Percentiles rank a stretch among this genome's conserved stretches.
phyloP scores from a whole-genome alignment of 305 asterid species.

The Solanum hybrid region DNA sequence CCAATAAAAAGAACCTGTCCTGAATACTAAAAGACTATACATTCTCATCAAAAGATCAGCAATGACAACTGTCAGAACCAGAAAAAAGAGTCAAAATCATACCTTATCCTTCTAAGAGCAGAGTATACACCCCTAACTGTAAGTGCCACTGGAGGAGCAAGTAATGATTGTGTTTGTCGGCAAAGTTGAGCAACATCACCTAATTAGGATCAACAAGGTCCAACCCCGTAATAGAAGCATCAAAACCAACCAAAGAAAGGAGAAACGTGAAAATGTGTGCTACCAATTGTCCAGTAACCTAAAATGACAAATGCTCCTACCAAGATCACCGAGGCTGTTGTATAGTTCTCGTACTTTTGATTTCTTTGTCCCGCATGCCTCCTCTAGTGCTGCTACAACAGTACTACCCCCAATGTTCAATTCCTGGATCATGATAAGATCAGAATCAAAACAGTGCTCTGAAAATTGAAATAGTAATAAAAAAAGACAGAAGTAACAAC shows the following conservation, averaged over 20 bases:
- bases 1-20: neutral
- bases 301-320: slow-evolving; percentile 24
- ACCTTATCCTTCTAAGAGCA: slow-evolving; percentile 71
- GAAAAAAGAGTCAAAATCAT: slow-evolving; percentile 2
- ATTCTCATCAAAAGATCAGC: neutral
- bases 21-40: neutral
- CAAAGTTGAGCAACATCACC: slow-evolving; percentile 98
- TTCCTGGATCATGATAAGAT: slow-evolving; percentile 42
- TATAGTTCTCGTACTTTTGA: slow-evolving; percentile 62
- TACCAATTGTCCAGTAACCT: neutral
- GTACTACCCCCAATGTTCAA: slow-evolving; percentile 79
- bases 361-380: slow-evolving; percentile 72
- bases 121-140: slow-evolving; percentile 72
- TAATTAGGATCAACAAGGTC: slow-evolving; percentile 23
- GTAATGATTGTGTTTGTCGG: slow-evolving; percentile 76
- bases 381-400: slow-evolving; percentile 69
- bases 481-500: neutral
- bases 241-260: neutral
- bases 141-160: slow-evolving; percentile 71
- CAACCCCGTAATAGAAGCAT: neutral
- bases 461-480: neutral
- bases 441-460: neutral
- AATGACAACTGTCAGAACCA: neutral
- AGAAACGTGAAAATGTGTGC: neutral
- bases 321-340: slow-evolving; percentile 78